phyloP scores from a whole-genome alignment of 352 stramenopile species.

The Thalassiosira hispida region DNA sequence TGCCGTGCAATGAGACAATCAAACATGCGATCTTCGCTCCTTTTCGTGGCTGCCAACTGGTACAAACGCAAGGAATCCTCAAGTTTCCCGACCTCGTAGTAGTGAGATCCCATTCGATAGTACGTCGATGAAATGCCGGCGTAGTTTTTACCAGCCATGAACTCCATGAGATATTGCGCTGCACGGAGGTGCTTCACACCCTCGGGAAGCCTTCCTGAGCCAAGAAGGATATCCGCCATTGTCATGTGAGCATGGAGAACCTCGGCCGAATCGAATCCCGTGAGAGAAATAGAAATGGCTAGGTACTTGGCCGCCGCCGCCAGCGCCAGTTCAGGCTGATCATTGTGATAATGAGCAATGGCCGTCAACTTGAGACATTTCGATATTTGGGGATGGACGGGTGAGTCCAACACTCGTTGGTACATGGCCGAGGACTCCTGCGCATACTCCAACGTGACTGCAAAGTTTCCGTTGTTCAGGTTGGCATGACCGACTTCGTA shows the following conservation, averaged over 20 bases:
- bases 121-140: conserved; percentile 91
- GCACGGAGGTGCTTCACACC: conserved; percentile 90
- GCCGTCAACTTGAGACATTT: conserved; percentile 89
- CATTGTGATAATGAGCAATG: conserved; percentile 91
- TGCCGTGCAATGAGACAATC: conserved; percentile 73
- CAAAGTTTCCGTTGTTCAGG: conserved; percentile 65
- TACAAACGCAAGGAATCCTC: conserved; percentile 86
- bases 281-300: conserved; percentile 91
- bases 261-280: conserved; percentile 92
- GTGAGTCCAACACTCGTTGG: conserved; percentile 92
- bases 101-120: conserved; percentile 94
- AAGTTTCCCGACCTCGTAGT: conserved; percentile 89
- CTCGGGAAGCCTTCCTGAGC: conserved; percentile 87
- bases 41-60: conserved; percentile 52
- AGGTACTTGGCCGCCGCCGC: conserved; percentile 90
- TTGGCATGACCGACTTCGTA: conserved; percentile 89
- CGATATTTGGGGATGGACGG: conserved; percentile 90
- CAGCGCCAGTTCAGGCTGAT: conserved; percentile 90
- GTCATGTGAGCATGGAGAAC: conserved; percentile 91
- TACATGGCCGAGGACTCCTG: conserved; percentile 91
- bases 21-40: conserved; percentile 72
- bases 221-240: conserved; percentile 91
- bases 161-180: conserved; percentile 92
- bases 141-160: conserved; percentile 90
- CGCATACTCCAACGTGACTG: conserved; percentile 63